Evolutionary conservation across 169 alveolate species (phyloP).

Genomic region (Cryptosporidium sp.): DNA sequence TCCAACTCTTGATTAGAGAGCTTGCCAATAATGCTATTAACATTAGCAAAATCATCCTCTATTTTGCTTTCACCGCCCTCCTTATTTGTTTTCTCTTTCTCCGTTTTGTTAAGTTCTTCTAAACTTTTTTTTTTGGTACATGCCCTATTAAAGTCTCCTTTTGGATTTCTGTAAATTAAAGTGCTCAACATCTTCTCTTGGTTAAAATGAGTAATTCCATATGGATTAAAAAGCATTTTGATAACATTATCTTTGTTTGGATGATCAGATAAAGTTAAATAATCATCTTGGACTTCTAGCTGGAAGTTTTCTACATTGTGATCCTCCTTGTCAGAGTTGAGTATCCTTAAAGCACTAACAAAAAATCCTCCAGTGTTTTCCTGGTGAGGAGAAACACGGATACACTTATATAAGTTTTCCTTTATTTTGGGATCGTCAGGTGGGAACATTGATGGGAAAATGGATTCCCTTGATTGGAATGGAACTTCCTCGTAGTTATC

Average conservation of each 20-base stretch:
- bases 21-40: background rate
- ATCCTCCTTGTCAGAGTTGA: conserved; percentile 47
- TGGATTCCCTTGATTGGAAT: conserved; percentile 75
- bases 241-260: conserved; percentile 25
- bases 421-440: conserved; percentile 76
- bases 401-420: conserved; percentile 83
- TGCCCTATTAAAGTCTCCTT: conserved; percentile 71
- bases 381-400: conserved; percentile 92
- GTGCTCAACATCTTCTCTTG: conserved; percentile 15
- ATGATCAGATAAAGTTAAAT: conserved; percentile 27
- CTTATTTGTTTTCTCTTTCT: background rate
- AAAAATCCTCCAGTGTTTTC: conserved; percentile 93
- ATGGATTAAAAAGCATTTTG: conserved; percentile 35
- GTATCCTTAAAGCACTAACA: conserved; percentile 85
- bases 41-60: background rate
- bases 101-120: background rate
- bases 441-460: conserved; percentile 81
- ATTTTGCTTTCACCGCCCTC: background rate
- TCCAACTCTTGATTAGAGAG: background rate
- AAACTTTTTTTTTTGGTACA: conserved; percentile 10
- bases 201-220: conserved; percentile 28
- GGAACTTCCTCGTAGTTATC: conserved; percentile 79
- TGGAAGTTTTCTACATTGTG: background rate
- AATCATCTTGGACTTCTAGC: conserved; percentile 44
- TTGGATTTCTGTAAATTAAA: conserved; percentile 65